Base-by-base conservation (phyloP, 202 grass and related monocot species). In the Schoenoplectus tabernaemontani region DNA sequence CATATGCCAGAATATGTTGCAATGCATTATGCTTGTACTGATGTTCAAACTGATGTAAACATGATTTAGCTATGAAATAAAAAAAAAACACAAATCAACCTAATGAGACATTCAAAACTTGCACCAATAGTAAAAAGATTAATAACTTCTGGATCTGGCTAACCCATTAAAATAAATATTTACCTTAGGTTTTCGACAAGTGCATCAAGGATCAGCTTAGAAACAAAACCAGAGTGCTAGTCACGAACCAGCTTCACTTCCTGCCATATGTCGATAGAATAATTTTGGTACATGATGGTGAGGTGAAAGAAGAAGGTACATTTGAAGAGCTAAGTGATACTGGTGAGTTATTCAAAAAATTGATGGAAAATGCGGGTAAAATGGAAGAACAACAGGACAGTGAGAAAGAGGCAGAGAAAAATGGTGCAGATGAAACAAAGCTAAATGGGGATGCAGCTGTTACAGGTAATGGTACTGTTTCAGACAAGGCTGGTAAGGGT, bases 331-430 rank as follows among this genome's bases (percentile, higher is more conserved):
- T 99, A 83, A 99, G 88, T 85, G 84, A 84, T 26, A 91, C 54
- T 5, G 96, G 96, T 19, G 85, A 91, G 24, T 87, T 92, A 34
- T 99, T 99, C 78, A 91, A 95, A 78, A 99, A 91, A 20, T 86
- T 99, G 37, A 99, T 99, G 96, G 96, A 99, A 92, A 99, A 99
- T 85, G 96, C 96, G 87, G 96, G 96, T 64, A 99, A 99, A 88
- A 92, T 99, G 96, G 96, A 99, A 69, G 96, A 99, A 84, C 88
- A 99, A 59, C 78, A 75, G n/a, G 58, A 60, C 34, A 90, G 95
- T 80, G 96, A 95, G 59, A 91, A 91, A 78, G 46, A 79, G 11
- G 92, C 77, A 64, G 90, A 93, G 83, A 90, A 34, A 30, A 89
- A 82, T 81, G 38, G 48, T 60, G 43, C 47, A 59, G 86, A 87